Percentiles rank a stretch among this genome's conserved stretches.
These are phyloP conservation scores for Circinella minor DNA, from an alignment of 371 early-diverging fungal genomes.

Conservation along the genomic window DNA sequence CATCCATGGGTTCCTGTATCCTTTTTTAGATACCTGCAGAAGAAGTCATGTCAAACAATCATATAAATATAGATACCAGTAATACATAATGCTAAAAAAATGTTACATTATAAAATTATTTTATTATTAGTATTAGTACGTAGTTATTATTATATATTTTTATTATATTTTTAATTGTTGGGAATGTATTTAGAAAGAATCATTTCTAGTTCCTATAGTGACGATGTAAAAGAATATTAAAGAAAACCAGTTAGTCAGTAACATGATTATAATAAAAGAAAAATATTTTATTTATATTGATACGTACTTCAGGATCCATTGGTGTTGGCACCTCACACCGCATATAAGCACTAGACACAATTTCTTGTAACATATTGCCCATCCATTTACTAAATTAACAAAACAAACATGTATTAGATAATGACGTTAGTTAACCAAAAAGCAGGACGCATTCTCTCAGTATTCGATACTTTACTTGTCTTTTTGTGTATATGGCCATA, in stretches of 20 bases:
- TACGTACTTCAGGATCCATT: conserved; percentile 12
- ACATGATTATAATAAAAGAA: background rate
- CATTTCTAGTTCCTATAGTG: conserved; percentile 12
- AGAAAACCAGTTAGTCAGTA: background rate
- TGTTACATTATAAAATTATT: background rate
- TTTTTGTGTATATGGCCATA: conserved; percentile 46
- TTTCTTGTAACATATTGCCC: conserved; percentile 61
- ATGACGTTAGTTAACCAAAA: background rate
- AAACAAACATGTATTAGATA: background rate
- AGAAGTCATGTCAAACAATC: too few relatives aligned
- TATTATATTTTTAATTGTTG: background rate
- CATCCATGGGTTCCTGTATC: background rate
- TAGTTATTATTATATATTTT: background rate
- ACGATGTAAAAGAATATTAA: background rate
- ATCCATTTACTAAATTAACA: conserved; percentile 32
- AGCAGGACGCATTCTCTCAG: background rate
- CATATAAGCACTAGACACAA: conserved; percentile 56
- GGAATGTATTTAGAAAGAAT: conserved; percentile 12
- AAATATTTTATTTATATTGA: background rate
- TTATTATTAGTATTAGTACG: too few relatives aligned
- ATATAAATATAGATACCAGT: too few relatives aligned
- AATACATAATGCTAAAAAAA: background rate
- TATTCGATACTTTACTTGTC: conserved; percentile 40
- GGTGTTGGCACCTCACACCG: conserved; percentile 22
- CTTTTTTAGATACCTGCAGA: conserved; percentile 5